Evolutionary conservation across 2,329 filamentous ascomycete species (phyloP), one percentile per base, ranked within the genome.

Genomic region (Penicillium sp.): DNA sequence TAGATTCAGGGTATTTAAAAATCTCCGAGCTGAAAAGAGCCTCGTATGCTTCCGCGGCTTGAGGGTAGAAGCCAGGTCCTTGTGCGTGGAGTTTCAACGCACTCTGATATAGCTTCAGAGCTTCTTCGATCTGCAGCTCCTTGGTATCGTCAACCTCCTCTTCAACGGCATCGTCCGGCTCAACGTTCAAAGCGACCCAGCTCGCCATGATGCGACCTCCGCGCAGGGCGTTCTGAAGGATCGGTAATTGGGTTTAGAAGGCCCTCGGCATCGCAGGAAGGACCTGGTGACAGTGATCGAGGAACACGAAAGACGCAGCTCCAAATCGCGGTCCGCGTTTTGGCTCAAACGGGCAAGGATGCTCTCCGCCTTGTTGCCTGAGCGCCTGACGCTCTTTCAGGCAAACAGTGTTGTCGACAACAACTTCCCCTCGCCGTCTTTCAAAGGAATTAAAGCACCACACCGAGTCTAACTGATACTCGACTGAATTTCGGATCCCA

Each of bases 111-210:
- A 92, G 81, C 72, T 96, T 97, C 54, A 98, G 77, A 42, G 93
- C 91, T 73, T 98, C 93, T 64, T 98, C 93, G 64, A 97, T 92
- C 78, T 95, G 91, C 45, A 98, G 84, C 70, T 97, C 92, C 68
- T 92, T 93, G 29, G 91, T 95, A 63, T 93, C 90, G 68, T 98
- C 93, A 64, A 95, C 77, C 71, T 96, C 91, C 62, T 95, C 89
- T 66, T 95, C 90, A 56, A 86, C 77, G 50, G 89, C 88, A 65
- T 95, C 89, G 72, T 96, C 93, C 8, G 89, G 87, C 71, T 96
- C 91, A 72, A 97, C 82, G 68, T 98, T 98, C 70, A 96, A 84
- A 46, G 92, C 89, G 63, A 86, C 83, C 74, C 95, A 97, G 62
- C 82, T 79, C 32, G 76, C 72, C 76, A 78, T 78, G 52, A 39